Conservation (phyloP, 257 asterid species). For the Striga asiatica region DNA sequence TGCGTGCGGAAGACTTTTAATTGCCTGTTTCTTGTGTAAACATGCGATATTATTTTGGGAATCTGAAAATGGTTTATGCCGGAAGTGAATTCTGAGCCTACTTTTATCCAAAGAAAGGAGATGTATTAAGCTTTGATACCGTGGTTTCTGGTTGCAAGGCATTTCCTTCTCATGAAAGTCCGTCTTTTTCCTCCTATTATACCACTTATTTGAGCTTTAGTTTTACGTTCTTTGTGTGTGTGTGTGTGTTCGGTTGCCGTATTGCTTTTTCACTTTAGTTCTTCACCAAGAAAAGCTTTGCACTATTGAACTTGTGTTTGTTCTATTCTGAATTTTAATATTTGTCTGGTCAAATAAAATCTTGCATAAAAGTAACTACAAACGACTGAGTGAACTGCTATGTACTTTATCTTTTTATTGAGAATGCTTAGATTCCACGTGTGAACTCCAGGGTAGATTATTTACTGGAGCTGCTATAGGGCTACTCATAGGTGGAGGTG, state of each 20-base stretch:
- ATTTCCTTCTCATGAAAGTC: background rate
- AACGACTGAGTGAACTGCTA: background rate
- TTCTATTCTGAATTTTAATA: background rate
- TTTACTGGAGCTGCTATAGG: slow-evolving; percentile 81
- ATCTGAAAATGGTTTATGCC: background rate
- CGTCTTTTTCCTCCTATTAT: background rate
- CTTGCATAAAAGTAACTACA: background rate
- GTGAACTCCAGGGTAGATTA: slow-evolving; percentile 75
- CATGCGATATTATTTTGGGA: background rate
- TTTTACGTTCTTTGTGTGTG: background rate
- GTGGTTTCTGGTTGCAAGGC: background rate
- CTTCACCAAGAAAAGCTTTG: background rate
- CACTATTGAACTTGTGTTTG: slow-evolving; percentile 1
- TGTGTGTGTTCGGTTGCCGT: background rate
- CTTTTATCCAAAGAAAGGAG: no score
- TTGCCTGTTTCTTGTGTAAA: background rate
- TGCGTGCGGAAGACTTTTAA: no score
- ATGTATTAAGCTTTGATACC: background rate
- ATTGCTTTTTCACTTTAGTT: background rate
- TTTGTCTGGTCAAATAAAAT: background rate
- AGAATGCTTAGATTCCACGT: slow-evolving; percentile 2
- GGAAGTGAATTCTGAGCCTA: background rate
- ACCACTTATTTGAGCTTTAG: background rate
- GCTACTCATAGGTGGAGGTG: slow-evolving; percentile 87
- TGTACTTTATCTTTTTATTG: background rate